phyloP scores from a whole-genome alignment of 1,284 basidiomycete species.

The Ceratobasidium sp. region DNA sequence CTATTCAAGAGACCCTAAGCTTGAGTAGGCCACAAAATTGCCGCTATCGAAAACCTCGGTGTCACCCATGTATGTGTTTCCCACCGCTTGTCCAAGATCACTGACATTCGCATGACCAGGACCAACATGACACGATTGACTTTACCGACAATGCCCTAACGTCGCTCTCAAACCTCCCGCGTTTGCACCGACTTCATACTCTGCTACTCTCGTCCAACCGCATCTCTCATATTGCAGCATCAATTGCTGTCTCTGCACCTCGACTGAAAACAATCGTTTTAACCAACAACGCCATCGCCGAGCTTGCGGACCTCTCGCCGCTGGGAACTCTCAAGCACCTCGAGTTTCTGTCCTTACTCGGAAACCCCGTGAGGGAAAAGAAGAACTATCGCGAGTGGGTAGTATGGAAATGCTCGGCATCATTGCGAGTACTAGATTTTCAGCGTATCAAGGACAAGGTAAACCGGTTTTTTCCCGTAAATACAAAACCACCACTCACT shows the following conservation, averaged over 20 bases:
- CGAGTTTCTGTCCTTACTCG: slow-evolving; percentile 83
- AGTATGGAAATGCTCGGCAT: slow-evolving; percentile 76
- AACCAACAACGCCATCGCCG: slow-evolving; percentile 77
- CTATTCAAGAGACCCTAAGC: slow-evolving; percentile 47
- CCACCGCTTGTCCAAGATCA: slow-evolving; percentile 37
- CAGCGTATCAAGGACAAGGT: slow-evolving; percentile 96
- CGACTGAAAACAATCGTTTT: slow-evolving; percentile 83
- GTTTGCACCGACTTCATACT: slow-evolving; percentile 80
- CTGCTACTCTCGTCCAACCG: slow-evolving; percentile 90
- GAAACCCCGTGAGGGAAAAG: slow-evolving; percentile 92
- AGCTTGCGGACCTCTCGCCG: slow-evolving; percentile 86
- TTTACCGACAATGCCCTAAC: slow-evolving; percentile 95
- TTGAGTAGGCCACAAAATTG: slow-evolving; percentile 89
- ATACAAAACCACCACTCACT: not conserved
- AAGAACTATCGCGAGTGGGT: slow-evolving; percentile 98
- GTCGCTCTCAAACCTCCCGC: slow-evolving; percentile 86
- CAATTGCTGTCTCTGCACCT: slow-evolving; percentile 83
- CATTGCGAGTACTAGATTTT: slow-evolving; percentile 95
- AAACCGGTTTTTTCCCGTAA: slow-evolving; percentile 54
- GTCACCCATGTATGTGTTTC: slow-evolving; percentile 81
- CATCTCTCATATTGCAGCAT: slow-evolving; percentile 82
- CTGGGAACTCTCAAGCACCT: slow-evolving; percentile 82
- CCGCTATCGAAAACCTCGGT: slow-evolving; percentile 98
- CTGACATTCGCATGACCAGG: slow-evolving; percentile 58
- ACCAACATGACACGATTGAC: slow-evolving; percentile 95